Conservation (phyloP, 225 moss, liverwort and hornwort species). For the Ulota crispa region DNA sequence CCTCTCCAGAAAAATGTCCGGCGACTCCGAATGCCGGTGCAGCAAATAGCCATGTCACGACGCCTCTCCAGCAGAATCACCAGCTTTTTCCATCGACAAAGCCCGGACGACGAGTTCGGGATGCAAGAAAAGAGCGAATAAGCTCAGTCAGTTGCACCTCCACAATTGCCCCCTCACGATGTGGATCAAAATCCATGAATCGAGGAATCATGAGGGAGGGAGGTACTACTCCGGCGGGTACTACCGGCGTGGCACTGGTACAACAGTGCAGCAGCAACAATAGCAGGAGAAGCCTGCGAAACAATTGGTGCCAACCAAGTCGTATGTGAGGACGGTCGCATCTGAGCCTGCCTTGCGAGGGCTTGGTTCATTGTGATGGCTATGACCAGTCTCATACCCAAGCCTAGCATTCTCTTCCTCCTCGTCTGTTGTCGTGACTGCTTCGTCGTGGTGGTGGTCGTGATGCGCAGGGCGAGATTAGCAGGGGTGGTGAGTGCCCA, state of each 20-base stretch:
- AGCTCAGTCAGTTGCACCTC: not conserved
- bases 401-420: no score
- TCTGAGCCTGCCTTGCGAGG: not conserved
- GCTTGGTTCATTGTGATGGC: not conserved
- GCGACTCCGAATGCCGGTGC: not conserved
- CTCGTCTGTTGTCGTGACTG: not conserved
- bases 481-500: not conserved
- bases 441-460: not conserved
- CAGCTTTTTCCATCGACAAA: no score
- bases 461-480: constrained; percentile 5
- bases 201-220: not conserved
- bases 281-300: no score
- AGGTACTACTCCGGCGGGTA: not conserved
- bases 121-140: no score
- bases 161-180: no score
- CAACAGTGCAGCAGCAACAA: no score
- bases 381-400: not conserved
- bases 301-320: no score
- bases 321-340: not conserved
- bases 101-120: no score
- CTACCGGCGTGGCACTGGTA: not conserved
- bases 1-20: not conserved
- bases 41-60: no score
- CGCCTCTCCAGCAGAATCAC: no score
- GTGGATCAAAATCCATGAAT: not conserved